Evolutionary conservation across 768 basidiomycete genomes (phyloP).

Genomic region (Lactarius hatsudake): DNA sequence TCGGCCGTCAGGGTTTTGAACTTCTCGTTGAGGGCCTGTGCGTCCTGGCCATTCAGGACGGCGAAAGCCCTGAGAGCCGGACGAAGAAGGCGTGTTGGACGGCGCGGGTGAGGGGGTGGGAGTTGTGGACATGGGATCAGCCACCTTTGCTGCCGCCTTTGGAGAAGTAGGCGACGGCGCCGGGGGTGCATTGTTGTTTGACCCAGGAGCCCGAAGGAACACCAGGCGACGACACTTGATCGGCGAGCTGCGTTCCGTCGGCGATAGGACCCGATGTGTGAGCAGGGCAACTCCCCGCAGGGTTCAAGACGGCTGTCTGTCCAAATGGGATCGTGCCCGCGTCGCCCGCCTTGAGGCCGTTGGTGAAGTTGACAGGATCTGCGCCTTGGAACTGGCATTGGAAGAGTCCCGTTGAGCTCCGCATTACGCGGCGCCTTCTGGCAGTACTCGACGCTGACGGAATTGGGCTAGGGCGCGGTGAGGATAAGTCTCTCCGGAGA

Average conservation of each 20-base stretch:
- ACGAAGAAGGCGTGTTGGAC: background rate
- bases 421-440: slow-evolving; percentile 49
- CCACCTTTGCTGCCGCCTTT: too few species aligned
- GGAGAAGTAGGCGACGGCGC: slow-evolving; percentile 19
- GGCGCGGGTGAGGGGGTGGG: background rate
- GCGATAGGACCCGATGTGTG: slow-evolving; percentile 46
- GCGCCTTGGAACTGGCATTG: slow-evolving; percentile 57
- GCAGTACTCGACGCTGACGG: slow-evolving; percentile 50
- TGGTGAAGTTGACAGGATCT: slow-evolving; percentile 45
- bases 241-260: slow-evolving; percentile 46
- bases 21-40: slow-evolving; percentile 38
- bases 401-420: slow-evolving; percentile 53
- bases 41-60: slow-evolving; percentile 37
- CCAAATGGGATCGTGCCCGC: slow-evolving; percentile 56
- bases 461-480: slow-evolving; percentile 38
- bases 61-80: slow-evolving; percentile 25
- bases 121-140: background rate
- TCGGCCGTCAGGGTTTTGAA: slow-evolving; percentile 34
- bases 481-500: background rate
- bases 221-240: slow-evolving; percentile 39
- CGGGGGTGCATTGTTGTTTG: slow-evolving; percentile 1
- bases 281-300: slow-evolving; percentile 52
- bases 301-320: slow-evolving; percentile 38
- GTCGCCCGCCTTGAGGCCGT: slow-evolving; percentile 42
- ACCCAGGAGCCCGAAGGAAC: slow-evolving; percentile 11